Evolutionary conservation across 345 rosid species (phyloP), one percentile per base, ranked within the genome.

Genomic region (Arabidopsis suecica): DNA sequence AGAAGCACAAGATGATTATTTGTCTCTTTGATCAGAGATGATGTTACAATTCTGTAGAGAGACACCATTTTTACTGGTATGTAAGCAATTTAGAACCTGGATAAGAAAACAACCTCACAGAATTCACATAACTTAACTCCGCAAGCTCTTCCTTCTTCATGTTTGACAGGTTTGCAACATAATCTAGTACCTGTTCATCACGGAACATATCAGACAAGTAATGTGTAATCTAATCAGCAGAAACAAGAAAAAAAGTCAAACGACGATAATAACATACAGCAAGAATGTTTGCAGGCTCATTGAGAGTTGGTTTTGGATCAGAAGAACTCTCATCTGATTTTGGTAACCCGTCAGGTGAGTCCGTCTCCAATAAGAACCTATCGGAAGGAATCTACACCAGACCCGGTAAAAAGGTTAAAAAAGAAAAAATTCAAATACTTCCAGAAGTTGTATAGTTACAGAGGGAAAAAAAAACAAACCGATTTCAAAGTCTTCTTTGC

Each of bases 311-410:
- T 53, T 74, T 87, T 16, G 84, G 84, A 63, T 73, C 70, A 7
- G 64, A 40, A 18, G 70, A 57, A 47, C 72, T 65, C 20, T 74
- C 78, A 74, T 74, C 78, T 7, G 74, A 68, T 62, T 78, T 86
- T 36, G 98, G 97, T 64, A 88, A 45, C 11, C 93, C 97, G 73
- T 93, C 97, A 22, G 98, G 96, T 20, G 96, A 90, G 75, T 93
- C 98, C 40, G 98, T 86, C 85, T 91, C 97, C 79, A 93, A 78
- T 69, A 91, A 84, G 78, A 93, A 83, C 83, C 94, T 89, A 54
- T 89, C 88, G 3, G 57, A 76, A 78, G 96, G 81, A 72, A 94
- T 82, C 92, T 91, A 77, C 69, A 84, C 42, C 63, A 71, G 60
- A 44, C 51, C 83, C n/a, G 44, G 64, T 38, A 62, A 64, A 13